phyloP scores from a whole-genome alignment of 805 yeast species.

The Sugiyamaella smithiae region DNA sequence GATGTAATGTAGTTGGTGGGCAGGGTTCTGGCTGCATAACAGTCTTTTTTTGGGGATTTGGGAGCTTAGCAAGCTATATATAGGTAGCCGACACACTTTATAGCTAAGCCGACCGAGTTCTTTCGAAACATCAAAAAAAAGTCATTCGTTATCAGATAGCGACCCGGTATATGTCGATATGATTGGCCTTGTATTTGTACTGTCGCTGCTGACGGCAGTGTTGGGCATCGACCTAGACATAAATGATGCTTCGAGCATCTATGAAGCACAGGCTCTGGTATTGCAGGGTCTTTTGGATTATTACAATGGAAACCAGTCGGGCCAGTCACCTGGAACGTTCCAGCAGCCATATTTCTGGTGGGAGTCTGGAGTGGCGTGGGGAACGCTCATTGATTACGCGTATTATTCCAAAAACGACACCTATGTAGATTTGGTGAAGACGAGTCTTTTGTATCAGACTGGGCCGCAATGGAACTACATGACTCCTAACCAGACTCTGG shows the following conservation, averaged over 20 bases:
- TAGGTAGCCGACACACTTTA: no score
- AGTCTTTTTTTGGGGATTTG: no score
- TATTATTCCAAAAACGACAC: conserved; percentile 65
- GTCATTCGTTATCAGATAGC: no score
- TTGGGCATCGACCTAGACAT: conserved; percentile 17
- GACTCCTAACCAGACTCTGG: conserved; percentile 79
- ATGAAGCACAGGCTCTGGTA: conserved; percentile 54
- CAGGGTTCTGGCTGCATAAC: no score
- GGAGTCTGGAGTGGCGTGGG: conserved; percentile 97
- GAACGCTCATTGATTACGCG: conserved; percentile 75
- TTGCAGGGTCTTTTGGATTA: conserved; percentile 65
- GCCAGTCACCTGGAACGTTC: conserved; percentile 84
- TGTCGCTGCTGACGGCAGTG: neutral
- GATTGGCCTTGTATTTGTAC: neutral
- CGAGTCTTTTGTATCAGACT: conserved; percentile 67
- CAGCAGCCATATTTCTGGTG: conserved; percentile 93
- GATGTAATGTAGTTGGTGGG: no score
- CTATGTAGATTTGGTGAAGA: conserved; percentile 53
- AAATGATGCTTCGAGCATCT: conserved; percentile 17
- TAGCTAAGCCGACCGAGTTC: no score
- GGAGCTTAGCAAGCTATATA: no score
- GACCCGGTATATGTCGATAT: no score
- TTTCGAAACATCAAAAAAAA: no score
- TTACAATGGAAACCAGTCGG: conserved; percentile 58
- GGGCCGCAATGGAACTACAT: conserved; percentile 73